Percentiles rank a stretch among this genome's conserved stretches.
phyloP scores from a whole-genome alignment of 225 moss, liverwort and hornwort genomes.

The Anthoceros angustus region DNA sequence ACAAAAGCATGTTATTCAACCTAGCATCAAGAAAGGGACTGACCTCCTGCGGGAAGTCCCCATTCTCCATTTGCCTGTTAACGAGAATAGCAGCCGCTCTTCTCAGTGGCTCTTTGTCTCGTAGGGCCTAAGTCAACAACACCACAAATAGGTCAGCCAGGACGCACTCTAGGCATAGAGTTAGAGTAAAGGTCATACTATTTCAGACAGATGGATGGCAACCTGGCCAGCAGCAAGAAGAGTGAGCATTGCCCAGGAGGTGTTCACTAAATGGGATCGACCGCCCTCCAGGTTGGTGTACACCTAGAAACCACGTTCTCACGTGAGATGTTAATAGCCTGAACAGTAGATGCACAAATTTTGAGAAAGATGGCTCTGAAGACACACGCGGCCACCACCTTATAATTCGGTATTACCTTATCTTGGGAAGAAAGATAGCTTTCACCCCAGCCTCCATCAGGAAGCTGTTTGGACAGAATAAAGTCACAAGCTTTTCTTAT shows the following conservation, averaged over 20 bases:
- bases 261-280: conserved; percentile 53
- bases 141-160: neutral
- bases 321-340: neutral
- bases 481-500: conserved; percentile 70
- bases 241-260: conserved; percentile 72
- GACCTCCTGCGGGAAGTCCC: conserved; percentile 95
- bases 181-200: too few relatives aligned
- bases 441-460: conserved; percentile 91
- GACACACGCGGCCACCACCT: neutral
- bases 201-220: neutral
- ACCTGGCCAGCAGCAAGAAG: conserved; percentile 84
- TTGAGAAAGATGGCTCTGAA: too few relatives aligned
- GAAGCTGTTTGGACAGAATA: conserved; percentile 63
- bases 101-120: conserved; percentile 78
- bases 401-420: conserved; percentile 25
- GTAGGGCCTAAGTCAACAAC: conserved; percentile 17
- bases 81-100: conserved; percentile 62
- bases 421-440: conserved; percentile 85
- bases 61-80: conserved; percentile 57
- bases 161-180: neutral
- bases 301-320: conserved; percentile 25
- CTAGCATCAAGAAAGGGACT: too few relatives aligned
- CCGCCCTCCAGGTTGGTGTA: conserved; percentile 51
- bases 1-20: neutral
- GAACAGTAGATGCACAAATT: neutral